Base-by-base conservation (phyloP, 225 moss, liverwort and hornwort genomes). In the Neckera pumila region DNA sequence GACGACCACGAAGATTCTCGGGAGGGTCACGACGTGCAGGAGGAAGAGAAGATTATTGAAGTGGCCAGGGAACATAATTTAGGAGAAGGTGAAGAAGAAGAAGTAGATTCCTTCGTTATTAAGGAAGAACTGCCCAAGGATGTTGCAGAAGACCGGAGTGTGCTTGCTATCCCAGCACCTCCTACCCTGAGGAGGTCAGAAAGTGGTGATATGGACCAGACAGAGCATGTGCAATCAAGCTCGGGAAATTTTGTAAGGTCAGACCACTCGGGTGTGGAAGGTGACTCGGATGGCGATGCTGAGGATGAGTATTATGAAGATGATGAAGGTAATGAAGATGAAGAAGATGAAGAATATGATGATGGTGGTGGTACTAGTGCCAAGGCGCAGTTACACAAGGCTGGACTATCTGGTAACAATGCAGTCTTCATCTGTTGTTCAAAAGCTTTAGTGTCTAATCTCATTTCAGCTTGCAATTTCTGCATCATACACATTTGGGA, bases 311-410 rank as follows among this genome's bases (percentile, higher is more conserved):
- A 85, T 63, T 85, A 79, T 71, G 92, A 89, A 28, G 84, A 90
- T 34, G 86, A 89, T 71, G 92, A 89, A 28, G 84, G 89, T 34
- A 84, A 89, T 63, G 92, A 86, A 59, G 89, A 89, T 42, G 95
- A 95, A 31, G 67, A 67, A n/a, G 69, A n/a, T 67, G 92, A 92
- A 61, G 90, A 92, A 30, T 94, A 89, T 80, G 92, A 92, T 67
- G 91, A 86, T 62, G 94, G 81, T 74, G 93, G 40, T 60, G 82
- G 91, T 26, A 90, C 84, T 47, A 92, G 87, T 79, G 85, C 86
- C 51, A 92, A 88, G 36, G 69, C 67, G 89, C 89, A 76, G 90
- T 85, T 57, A 79, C 85, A 85, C 74, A 71, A 72, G 40, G 67
- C 86, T 58, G 89, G 78, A 81, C 78, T 87, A 88, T 86, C 86